phyloP scores from a whole-genome alignment of 192 early-diverging fungal species.

The Endogone sp. region DNA sequence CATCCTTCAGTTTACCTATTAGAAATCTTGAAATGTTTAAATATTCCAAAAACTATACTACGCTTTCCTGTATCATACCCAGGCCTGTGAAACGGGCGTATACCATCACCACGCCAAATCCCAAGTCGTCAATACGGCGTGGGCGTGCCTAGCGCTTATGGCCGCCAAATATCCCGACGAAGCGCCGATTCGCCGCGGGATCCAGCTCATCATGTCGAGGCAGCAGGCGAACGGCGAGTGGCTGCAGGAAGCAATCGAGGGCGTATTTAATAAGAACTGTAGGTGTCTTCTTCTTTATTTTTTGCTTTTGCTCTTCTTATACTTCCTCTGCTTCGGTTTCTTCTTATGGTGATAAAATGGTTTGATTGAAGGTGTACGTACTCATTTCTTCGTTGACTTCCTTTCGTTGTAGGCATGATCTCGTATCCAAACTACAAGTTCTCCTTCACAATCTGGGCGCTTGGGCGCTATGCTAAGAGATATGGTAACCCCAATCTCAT shows the following conservation, averaged over 20 bases:
- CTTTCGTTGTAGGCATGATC: slow-evolving; percentile 32
- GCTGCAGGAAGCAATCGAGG: slow-evolving; percentile 96
- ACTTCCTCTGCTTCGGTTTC: no score
- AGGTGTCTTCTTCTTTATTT: neutral
- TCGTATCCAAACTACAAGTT: slow-evolving; percentile 96
- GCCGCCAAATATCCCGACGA: slow-evolving; percentile 82
- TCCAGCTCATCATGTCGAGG: slow-evolving; percentile 73
- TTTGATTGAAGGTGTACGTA: no score
- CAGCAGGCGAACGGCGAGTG: slow-evolving; percentile 93
- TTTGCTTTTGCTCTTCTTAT: no score
- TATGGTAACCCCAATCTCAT: slow-evolving; percentile 51
- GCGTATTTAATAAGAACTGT: slow-evolving; percentile 94
- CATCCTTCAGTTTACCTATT: no score
- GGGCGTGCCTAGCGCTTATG: slow-evolving; percentile 84
- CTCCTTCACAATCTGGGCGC: slow-evolving; percentile 87
- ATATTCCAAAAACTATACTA: no score
- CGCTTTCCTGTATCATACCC: no score
- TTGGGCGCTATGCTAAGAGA: slow-evolving; percentile 74
- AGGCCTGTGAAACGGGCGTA: slow-evolving; percentile 67
- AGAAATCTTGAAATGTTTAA: slow-evolving; percentile 3
- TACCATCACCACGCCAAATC: slow-evolving; percentile 66
- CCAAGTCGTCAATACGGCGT: slow-evolving; percentile 92
- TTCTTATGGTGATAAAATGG: no score
- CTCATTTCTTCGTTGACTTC: no score
- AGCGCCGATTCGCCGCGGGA: slow-evolving; percentile 58